Conservation (phyloP, 1,284 basidiomycete species). For the Schizophyllum commune region DNA sequence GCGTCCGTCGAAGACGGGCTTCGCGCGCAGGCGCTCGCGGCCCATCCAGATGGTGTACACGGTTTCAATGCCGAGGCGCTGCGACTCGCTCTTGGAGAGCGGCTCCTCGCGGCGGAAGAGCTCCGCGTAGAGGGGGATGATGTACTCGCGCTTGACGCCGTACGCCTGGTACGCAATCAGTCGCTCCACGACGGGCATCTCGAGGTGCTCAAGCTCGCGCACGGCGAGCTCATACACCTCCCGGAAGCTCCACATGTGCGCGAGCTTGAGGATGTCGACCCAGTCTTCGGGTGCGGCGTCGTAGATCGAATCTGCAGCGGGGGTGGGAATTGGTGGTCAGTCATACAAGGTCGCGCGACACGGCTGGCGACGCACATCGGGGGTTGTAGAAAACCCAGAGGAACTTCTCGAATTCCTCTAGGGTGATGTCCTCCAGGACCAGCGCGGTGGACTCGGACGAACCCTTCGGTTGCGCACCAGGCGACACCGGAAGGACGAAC, state of each 20-base stretch:
- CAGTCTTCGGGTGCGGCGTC: conserved; percentile 45
- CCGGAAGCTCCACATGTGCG: conserved; percentile 50
- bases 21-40: neutral
- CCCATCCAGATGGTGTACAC: conserved; percentile 15
- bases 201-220: conserved; percentile 51
- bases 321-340: conserved; percentile 9
- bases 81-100: conserved; percentile 48
- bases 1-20: neutral
- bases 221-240: conserved; percentile 53
- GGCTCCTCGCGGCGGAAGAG: conserved; percentile 49
- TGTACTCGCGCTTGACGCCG: conserved; percentile 41
- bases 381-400: conserved; percentile 29
- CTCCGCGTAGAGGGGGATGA: conserved; percentile 49
- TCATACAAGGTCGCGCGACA: neutral
- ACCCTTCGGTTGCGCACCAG: conserved; percentile 35
- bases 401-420: conserved; percentile 11
- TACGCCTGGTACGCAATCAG: conserved; percentile 52
- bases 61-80: conserved; percentile 50
- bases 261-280: conserved; percentile 49
- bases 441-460: conserved; percentile 18
- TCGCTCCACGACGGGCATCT: conserved; percentile 39
- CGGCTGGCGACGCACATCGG: conserved; percentile 28
- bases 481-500: conserved; percentile 35
- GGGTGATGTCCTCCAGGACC: conserved; percentile 6
- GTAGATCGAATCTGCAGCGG: conserved; percentile 46